Percentiles rank a stretch among this genome's conserved stretches.
These are phyloP conservation scores for Magnolia sinica DNA, from an alignment of 164 flowering plant species.

Conservation along the genomic window DNA sequence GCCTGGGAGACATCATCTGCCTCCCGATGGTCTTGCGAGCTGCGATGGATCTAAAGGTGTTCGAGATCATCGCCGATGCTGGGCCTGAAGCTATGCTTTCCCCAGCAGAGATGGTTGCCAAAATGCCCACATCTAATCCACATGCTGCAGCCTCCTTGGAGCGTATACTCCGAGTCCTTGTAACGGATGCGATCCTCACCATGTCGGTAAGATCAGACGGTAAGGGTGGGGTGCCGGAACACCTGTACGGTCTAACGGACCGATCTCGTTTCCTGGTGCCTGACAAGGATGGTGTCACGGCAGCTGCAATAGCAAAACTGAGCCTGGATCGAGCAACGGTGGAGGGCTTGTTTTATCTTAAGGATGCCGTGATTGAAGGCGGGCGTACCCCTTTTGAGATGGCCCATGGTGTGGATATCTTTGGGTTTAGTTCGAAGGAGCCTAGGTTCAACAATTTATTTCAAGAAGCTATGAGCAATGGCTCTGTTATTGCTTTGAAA, in stretches of 20 bases:
- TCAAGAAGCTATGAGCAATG: conserved; percentile 7
- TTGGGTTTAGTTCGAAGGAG: not conserved
- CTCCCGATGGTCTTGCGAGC: conserved; percentile 15
- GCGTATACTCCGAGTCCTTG: conserved; percentile 19
- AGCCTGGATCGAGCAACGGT: not conserved
- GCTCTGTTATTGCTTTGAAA: conserved; percentile 16
- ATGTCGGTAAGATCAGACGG: not conserved
- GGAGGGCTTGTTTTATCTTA: conserved; percentile 3
- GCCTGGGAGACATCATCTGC: conserved; percentile 5
- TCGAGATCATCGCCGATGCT: conserved; percentile 11
- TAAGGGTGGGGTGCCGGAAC: not conserved
- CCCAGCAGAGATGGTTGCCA: conserved; percentile 8
- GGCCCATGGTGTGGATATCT: conserved; percentile 10
- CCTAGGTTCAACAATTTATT: not conserved
- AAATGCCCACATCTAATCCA: conserved; percentile 15
- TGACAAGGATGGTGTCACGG: not conserved
- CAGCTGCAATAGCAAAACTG: not conserved
- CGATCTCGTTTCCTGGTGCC: conserved; percentile 8
- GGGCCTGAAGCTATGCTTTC: conserved; percentile 11
- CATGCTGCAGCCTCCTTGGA: conserved; percentile 10
- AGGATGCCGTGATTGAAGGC: conserved; percentile 8
- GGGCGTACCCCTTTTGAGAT: conserved; percentile 4
- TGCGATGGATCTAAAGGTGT: conserved; percentile 6
- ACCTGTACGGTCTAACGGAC: conserved; percentile 8
- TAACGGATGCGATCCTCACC: conserved; percentile 6